Conservation (phyloP, 345 rosid genomes). For the Citrus sinensis region DNA sequence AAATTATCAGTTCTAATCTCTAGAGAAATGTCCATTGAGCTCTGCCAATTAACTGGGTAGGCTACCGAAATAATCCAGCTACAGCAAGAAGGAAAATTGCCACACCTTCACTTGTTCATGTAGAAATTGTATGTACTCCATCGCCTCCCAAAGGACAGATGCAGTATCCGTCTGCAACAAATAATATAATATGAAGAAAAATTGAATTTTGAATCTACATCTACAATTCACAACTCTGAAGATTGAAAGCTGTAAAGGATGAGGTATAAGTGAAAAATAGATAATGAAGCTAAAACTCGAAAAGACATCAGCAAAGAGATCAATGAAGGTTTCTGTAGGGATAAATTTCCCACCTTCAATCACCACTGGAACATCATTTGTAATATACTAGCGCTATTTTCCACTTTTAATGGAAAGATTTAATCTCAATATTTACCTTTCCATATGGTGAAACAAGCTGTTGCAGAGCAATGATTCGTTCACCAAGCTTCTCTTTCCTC, state of each 20-base stretch:
- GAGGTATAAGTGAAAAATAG: not conserved
- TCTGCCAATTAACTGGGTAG: not conserved
- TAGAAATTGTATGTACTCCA: constrained; percentile 85
- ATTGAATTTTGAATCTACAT: not conserved
- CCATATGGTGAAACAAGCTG: constrained; percentile 97
- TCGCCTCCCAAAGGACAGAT: constrained; percentile 81
- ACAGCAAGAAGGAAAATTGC: constrained; percentile 15
- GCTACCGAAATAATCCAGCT: not conserved
- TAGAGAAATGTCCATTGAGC: not conserved
- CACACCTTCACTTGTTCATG: constrained; percentile 97
- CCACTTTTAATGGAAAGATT: not conserved
- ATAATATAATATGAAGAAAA: not conserved
- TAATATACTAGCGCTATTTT: not conserved
- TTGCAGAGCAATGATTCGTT: constrained; percentile 79
- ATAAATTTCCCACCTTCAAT: not conserved
- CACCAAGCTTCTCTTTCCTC: constrained; percentile 87
- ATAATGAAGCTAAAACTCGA: not conserved
- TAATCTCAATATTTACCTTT: constrained; percentile 49
- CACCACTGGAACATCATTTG: not conserved
- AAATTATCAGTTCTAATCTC: not conserved
- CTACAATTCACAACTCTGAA: not conserved
- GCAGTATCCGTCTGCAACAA: constrained; percentile 91
- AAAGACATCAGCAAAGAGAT: not conserved
- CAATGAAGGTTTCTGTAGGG: not conserved
- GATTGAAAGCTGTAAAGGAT: not conserved